A percentile compares a stretch with the other conserved stretches of the same genome.
Conservation (phyloP, 2,329 filamentous ascomycete species). For the Colletotrichum brevisporum region DNA sequence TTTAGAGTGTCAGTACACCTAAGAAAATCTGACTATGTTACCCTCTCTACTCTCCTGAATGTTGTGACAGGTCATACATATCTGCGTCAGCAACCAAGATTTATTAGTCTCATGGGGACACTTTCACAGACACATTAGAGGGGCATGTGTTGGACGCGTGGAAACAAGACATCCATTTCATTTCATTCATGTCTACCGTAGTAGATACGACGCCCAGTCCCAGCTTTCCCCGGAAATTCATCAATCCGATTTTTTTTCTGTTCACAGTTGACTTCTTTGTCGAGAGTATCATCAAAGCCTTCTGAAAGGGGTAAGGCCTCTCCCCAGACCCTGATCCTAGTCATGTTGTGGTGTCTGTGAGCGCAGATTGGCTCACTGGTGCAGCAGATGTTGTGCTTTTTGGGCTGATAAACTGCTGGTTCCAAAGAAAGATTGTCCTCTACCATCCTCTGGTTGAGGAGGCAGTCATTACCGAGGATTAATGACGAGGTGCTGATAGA, state of each 20-base stretch:
- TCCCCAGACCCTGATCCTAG: neutral
- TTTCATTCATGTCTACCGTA: slow-evolving; percentile 41
- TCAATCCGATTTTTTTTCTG: slow-evolving; percentile 19
- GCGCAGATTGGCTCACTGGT: neutral
- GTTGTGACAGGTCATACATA: too few species aligned
- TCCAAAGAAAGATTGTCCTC: neutral
- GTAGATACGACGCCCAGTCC: slow-evolving; percentile 30
- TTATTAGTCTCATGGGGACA: neutral
- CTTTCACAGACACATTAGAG: neutral
- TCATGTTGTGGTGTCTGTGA: neutral
- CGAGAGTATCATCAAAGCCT: slow-evolving; percentile 4
- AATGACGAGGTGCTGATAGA: slow-evolving; percentile 14
- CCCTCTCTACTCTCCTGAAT: too few species aligned
- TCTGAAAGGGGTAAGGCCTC: neutral
- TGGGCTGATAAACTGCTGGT: slow-evolving; percentile 3
- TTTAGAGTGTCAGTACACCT: too few species aligned
- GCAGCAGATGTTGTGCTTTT: slow-evolving; percentile 3
- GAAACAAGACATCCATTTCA: slow-evolving; percentile 38
- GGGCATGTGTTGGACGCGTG: slow-evolving; percentile 3
- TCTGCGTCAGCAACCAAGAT: neutral
- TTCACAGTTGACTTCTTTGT: neutral
- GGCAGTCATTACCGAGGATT: slow-evolving; percentile 15
- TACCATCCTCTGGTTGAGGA: neutral
- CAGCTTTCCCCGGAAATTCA: slow-evolving; percentile 11
- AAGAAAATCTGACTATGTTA: too few species aligned